A percentile compares a stretch with the other conserved stretches of the same genome.
phyloP scores from a whole-genome alignment of 1,139 yeast genomes.

The Diutina ranongensis region DNA sequence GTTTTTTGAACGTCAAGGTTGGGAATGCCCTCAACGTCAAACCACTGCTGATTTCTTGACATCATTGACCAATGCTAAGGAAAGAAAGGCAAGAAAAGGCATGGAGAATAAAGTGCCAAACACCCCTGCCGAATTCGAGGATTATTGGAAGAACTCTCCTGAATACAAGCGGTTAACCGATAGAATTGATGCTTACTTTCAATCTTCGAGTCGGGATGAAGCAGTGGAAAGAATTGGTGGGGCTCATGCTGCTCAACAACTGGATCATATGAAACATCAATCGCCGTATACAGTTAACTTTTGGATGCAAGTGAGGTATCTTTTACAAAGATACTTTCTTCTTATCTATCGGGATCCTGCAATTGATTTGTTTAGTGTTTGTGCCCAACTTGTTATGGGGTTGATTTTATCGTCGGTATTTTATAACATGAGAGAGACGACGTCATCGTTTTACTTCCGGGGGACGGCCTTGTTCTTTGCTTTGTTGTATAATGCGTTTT shows the following conservation, averaged over 20 bases:
- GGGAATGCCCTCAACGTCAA: conserved; percentile 38
- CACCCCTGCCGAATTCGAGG: conserved; percentile 58
- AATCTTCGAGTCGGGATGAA: neutral
- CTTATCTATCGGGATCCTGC: neutral
- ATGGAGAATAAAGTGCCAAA: conserved; percentile 54
- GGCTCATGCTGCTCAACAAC: conserved; percentile 6
- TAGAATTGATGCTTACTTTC: conserved; percentile 22
- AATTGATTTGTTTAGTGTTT: neutral
- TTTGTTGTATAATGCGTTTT: conserved; percentile 63
- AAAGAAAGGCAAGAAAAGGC: conserved; percentile 45
- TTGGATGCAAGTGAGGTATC: neutral
- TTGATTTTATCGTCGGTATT: conserved; percentile 1
- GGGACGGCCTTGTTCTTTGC: conserved; percentile 64
- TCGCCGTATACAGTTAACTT: neutral
- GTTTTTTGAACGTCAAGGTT: conserved; percentile 16
- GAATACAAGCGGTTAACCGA: conserved; percentile 29
- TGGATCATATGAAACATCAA: neutral
- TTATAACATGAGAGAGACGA: neutral
- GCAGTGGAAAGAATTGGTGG: conserved; percentile 8
- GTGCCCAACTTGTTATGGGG: conserved; percentile 1
- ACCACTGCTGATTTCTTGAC: conserved; percentile 69
- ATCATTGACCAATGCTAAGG: conserved; percentile 64
- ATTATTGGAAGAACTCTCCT: conserved; percentile 50
- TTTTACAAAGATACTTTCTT: neutral
- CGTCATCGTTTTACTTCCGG: conserved; percentile 23